Evolutionary conservation across 768 basidiomycete species (phyloP), one percentile per base, ranked within the genome.

Genomic region (Serendipita vermifera): DNA sequence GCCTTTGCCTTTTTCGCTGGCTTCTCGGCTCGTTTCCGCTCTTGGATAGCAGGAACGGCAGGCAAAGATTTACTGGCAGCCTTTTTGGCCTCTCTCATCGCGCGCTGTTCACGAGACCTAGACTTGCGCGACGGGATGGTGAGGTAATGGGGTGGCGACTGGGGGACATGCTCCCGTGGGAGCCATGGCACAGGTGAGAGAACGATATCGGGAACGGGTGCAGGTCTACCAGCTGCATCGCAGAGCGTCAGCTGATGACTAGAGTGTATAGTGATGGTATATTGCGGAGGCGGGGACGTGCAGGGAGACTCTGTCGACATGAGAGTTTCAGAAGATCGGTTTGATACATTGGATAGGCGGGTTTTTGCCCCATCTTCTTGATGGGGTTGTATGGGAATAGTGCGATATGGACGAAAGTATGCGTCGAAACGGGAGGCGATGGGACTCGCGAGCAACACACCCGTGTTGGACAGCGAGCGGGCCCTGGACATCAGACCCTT

Each of bases 241-340:
- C n/a, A 51, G 22, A 29, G 9, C n/a, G 24, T 15, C 46, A 22
- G 20, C 3, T 29, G 46, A 7, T 20, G 46, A 29, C 46, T 51
- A 17, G 46, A 51, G 22, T 51, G 29, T 9, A 51, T 51, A 15
- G 46, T 51, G 46, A 51, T 51, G 29, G 22, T 51, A 29, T 51
- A 51, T 29, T 51, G 46, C 17, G 46, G 46, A n/a, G 46, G 46
- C 24, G 46, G 46, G 17, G 46, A 26, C n/a, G 46, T 29, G 29
- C 46, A 51, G 29, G 46, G 46, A n/a, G 46, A 51, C 20, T 51
- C 46, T 15, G 46, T 51, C 5, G 24, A 29, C 46, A 51, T 26
- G 22, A 51, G 7, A n/a, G 24, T 26, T 7, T 29, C 29, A 9
- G 46, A 29, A 7, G 22, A 26, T 3, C 31, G 17, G 4, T n/a